Percentiles rank a stretch among this genome's conserved stretches.
Evolutionary conservation across 208 protist species (phyloP).

Genomic region (Kentomonas sorsogonicus): DNA sequence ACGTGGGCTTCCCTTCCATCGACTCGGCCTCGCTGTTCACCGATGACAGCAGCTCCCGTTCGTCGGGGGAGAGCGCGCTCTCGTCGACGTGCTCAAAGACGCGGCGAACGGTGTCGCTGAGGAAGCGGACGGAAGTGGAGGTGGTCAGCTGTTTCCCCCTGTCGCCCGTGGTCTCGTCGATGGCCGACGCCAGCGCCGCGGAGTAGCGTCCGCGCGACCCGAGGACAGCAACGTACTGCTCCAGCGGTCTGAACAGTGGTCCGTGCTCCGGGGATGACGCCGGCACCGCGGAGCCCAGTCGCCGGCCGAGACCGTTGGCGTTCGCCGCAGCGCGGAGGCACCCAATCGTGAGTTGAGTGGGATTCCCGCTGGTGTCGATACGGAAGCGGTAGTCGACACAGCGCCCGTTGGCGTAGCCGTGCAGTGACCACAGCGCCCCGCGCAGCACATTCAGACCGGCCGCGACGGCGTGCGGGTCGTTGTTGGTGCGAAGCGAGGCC

Average conservation of each 20-base stretch:
- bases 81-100: conserved; percentile 33
- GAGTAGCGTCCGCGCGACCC: conserved; percentile 68
- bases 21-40: background rate
- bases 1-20: no score
- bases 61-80: conserved; percentile 33
- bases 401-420: conserved; percentile 29
- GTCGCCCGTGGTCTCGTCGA: conserved; percentile 27
- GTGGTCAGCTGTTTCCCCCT: conserved; percentile 39
- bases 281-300: background rate
- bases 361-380: conserved; percentile 6
- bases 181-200: conserved; percentile 26
- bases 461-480: conserved; percentile 16
- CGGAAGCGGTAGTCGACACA: conserved; percentile 71
- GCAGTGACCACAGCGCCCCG: conserved; percentile 72
- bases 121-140: conserved; percentile 31
- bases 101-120: conserved; percentile 25
- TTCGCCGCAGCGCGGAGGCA: conserved; percentile 36
- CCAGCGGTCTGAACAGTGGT: conserved; percentile 35
- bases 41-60: conserved; percentile 23
- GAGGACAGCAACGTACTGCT: conserved; percentile 70
- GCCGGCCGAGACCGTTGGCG: conserved; percentile 13
- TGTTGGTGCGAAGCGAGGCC: conserved; percentile 18
- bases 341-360: conserved; percentile 18
- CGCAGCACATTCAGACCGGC: conserved; percentile 45
- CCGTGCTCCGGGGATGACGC: background rate